These are phyloP conservation scores for Tulasnella sp. DNA, from an alignment of 768 basidiomycete genomes.

Conservation along the genomic window DNA sequence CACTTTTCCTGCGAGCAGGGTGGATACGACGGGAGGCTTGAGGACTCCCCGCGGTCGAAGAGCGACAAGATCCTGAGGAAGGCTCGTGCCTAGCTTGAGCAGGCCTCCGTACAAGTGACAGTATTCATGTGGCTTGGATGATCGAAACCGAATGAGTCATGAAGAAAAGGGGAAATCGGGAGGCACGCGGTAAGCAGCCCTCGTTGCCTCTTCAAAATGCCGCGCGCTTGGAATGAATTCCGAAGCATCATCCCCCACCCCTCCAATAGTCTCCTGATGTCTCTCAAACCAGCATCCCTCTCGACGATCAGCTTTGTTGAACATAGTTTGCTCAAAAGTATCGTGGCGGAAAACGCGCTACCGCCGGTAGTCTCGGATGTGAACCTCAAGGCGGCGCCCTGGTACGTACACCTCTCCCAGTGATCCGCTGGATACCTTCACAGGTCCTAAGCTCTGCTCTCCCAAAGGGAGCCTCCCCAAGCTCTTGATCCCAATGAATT, in stretches of 20 bases:
- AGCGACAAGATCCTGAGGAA: too few species aligned
- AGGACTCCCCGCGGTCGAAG: not conserved
- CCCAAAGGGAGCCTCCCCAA: not conserved
- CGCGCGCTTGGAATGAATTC: not conserved
- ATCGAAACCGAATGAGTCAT: not conserved
- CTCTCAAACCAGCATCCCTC: not conserved
- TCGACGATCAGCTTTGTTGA: not conserved
- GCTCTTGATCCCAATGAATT: not conserved
- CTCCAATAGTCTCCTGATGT: not conserved
- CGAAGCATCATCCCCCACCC: not conserved
- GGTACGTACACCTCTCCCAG: not conserved
- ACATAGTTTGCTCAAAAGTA: not conserved
- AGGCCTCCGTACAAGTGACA: not conserved
- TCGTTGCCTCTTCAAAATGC: not conserved
- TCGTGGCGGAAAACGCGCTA: not conserved
- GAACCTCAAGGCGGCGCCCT: not conserved
- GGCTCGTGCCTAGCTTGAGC: too few species aligned
- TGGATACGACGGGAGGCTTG: too few species aligned
- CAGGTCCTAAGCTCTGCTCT: not conserved
- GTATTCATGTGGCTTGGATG: not conserved
- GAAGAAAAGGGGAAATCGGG: not conserved
- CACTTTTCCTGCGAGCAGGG: too few species aligned
- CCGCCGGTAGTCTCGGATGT: not conserved
- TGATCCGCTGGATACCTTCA: not conserved
- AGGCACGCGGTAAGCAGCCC: not conserved